Percentiles rank a stretch among this genome's conserved stretches.
Evolutionary conservation across 805 yeast genomes (phyloP).

Genomic region (Barnettozyma sucrosica): DNA sequence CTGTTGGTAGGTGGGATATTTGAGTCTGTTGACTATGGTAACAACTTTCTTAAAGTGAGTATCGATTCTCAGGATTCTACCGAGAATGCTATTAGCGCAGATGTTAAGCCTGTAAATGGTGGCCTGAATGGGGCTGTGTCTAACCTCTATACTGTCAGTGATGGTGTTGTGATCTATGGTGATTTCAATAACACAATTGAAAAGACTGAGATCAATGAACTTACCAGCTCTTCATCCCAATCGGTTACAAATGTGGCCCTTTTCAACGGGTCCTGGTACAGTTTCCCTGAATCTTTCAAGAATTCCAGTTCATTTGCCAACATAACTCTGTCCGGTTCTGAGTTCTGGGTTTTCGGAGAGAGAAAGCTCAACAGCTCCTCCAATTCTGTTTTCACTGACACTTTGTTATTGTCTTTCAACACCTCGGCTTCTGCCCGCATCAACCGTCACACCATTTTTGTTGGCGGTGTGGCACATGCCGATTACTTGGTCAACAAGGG

Average conservation of each 20-base stretch:
- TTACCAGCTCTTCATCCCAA: constrained; percentile 27
- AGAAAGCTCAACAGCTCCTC: constrained; percentile 39
- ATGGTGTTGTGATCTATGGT: constrained; percentile 42
- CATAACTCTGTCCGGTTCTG: constrained; percentile 31
- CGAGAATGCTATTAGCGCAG: constrained; percentile 14
- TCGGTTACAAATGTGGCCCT: constrained; percentile 32
- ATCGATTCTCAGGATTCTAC: constrained; percentile 21
- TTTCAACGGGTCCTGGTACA: constrained; percentile 37
- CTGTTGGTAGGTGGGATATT: constrained; percentile 48
- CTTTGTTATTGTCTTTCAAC: constrained; percentile 28
- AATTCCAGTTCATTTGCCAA: constrained; percentile 9
- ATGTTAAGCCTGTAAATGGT: constrained; percentile 27
- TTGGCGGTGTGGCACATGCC: constrained; percentile 22
- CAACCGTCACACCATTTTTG: constrained; percentile 19
- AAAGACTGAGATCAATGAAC: constrained; percentile 25
- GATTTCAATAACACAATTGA: constrained; percentile 34
- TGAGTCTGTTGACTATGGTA: constrained; percentile 29
- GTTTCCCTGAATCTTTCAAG: constrained; percentile 33
- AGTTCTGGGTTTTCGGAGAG: constrained; percentile 37
- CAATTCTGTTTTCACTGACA: constrained; percentile 30
- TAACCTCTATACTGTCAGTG: constrained; percentile 27
- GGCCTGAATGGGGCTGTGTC: constrained; percentile 37
- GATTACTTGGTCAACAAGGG: constrained; percentile 18
- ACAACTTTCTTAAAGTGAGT: constrained; percentile 32
- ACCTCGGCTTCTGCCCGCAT: constrained; percentile 20